Base-by-base conservation (phyloP, 2,329 filamentous ascomycete genomes). In the Trichophyton mentagrophytes region DNA sequence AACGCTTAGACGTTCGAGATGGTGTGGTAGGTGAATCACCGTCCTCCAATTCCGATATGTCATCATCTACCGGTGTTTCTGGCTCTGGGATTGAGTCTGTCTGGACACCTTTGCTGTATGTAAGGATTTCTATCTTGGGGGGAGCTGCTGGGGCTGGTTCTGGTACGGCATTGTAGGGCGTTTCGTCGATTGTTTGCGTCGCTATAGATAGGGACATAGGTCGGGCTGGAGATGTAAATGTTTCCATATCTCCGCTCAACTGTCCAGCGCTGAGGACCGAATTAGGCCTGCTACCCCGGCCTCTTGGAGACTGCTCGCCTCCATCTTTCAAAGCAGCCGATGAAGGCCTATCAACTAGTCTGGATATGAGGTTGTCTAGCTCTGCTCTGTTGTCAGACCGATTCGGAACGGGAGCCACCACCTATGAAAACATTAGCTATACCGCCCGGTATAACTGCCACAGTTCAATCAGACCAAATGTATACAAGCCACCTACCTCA, bases 101-200 rank as follows among this genome's bases (percentile, higher is more conserved):
- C 74, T 99, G 95, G 22, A 97, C 90, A 61, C 86, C 91, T 77
- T 96, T 97, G 80, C 89, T 97, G 79, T 99, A 99, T 59, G 90
- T 95, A 70, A 95, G 90, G 62, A 95, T 80, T 73, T 99, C 93
- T 65, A 77, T 77, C 67, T 77, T 79, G 59, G 74, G 71, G 8
- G 66, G 87, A 84, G 60, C 86, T 83, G 38, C 87, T 85, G 88
- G 87, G 1, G 87, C 84, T 65, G 85, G 88, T 73, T 96, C 91
- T 74, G 87, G 90, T 63, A 93, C 82, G 38, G 89, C 90, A 17
- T 85, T 84, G 6, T 88, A 81, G 9, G 84, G 84, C 0, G 90
- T 87, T 6, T 85, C 87, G 20, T 96, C 82, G 2, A 84, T 62
- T 8, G 65, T 86, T 69, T 92, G 89, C 15, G 82, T 80, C 40